Evolutionary conservation across 257 asterid genomes (phyloP), one percentile per base, ranked within the genome.

Genomic region (Solanum boliviense): DNA sequence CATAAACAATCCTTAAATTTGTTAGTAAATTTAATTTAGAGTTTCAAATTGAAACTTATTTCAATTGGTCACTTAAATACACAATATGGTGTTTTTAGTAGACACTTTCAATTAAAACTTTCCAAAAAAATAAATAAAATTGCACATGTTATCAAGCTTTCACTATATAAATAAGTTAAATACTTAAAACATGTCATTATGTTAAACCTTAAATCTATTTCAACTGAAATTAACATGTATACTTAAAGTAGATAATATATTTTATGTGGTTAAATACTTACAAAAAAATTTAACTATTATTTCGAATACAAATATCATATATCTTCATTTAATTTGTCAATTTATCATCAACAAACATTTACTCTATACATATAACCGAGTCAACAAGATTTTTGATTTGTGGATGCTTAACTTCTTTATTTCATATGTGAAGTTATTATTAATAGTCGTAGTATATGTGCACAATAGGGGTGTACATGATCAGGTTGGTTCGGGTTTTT

Each of bases 401-500:
- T 18, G n/a, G 9, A 56, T 56, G n/a, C 9, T 56, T 56, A 6
- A 56, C 65, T 56, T 56, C 23, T 0, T 56, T 56, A 2, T 56
- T 56, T 56, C n/a, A 20, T 56, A 2, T 18, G 11, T 18, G 65
- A 56, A 56, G 65, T 56, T 56, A 56, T 4, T 56, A 18, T 20
- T 56, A 56, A 6, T 18, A 56, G 65, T 56, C 4, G 2, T 56
- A 18, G 10, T 56, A 18, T 56, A 20, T 6, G 65, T 6, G 10
- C 4, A 56, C n/a, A 56, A 56, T 52, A 52, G 3, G 9, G 9
- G 23, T 6, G 9, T 52, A 16, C 23, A 52, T 1, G 1, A 52
- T 1, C 1, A 9, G 1, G 0, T 52, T 16, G 9, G 9, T 2
- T 3, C 0, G 9, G 0, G 0, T 52, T 52, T 52, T 52, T 52